A percentile compares a stretch with the other conserved stretches of the same genome.
Evolutionary conservation across 2,329 filamentous ascomycete species (phyloP).

Genomic region (Lomentospora prolificans): DNA sequence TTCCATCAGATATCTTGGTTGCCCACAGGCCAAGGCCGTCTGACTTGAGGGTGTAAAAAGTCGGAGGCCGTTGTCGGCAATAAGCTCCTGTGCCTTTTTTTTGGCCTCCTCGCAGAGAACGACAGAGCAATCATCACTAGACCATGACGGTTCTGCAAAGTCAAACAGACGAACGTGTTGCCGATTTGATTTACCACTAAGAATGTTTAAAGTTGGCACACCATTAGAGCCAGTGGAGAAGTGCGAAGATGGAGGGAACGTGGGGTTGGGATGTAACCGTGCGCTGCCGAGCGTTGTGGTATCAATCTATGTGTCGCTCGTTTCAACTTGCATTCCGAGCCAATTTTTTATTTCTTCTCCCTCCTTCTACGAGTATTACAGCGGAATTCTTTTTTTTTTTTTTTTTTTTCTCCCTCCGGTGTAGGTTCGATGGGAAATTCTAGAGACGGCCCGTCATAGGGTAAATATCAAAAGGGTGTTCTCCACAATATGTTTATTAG

Average conservation of each 20-base stretch:
- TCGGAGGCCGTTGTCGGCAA: not conserved
- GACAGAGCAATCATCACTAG: not conserved
- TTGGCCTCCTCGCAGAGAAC: not conserved
- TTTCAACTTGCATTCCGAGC: not conserved
- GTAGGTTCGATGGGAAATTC: no score
- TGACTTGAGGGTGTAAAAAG: no score
- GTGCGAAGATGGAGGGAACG: not conserved
- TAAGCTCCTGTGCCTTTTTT: not conserved
- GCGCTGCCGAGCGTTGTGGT: not conserved
- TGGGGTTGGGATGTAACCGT: not conserved
- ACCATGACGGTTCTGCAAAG: not conserved
- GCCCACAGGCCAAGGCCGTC: no score
- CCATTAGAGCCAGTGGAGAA: not conserved
- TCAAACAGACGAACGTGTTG: not conserved
- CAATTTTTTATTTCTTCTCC: not conserved
- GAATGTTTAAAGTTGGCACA: not conserved
- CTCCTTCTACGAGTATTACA: not conserved
- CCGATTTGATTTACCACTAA: not conserved
- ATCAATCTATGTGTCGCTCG: not conserved
- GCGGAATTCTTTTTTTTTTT: no score
- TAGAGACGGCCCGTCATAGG: no score
- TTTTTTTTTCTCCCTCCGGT: no score
- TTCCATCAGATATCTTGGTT: no score
- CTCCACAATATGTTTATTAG: no score
- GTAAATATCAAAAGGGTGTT: no score